These are phyloP conservation scores for Lignosus rhinocerotis DNA, from an alignment of 1,284 basidiomycete species.

Conservation along the genomic window DNA sequence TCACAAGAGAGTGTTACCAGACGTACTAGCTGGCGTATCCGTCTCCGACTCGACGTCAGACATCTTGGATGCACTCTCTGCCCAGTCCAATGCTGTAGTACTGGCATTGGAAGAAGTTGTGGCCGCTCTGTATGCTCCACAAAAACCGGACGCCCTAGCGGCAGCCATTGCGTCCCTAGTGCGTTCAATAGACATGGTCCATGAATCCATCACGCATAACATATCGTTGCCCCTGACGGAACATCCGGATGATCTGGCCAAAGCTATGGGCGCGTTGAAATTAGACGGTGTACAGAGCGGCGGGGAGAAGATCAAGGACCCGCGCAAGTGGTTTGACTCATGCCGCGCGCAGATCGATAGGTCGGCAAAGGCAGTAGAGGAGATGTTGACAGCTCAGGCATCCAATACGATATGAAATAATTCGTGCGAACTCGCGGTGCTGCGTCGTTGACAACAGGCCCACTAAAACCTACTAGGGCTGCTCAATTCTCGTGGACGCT, in stretches of 20 bases:
- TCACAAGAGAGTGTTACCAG: slow-evolving; percentile 58
- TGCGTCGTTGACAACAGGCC: too few species aligned
- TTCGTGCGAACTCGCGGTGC: not conserved
- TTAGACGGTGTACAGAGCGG: slow-evolving; percentile 25
- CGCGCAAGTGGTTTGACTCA: slow-evolving; percentile 54
- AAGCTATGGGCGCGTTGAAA: slow-evolving; percentile 36
- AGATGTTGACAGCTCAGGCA: slow-evolving; percentile 13
- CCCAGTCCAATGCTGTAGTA: slow-evolving; percentile 48
- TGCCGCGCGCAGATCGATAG: slow-evolving; percentile 60
- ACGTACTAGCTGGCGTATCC: slow-evolving; percentile 41
- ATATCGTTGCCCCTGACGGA: slow-evolving; percentile 22
- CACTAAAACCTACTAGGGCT: too few species aligned
- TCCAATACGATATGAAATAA: slow-evolving; percentile 15
- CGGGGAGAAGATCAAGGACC: slow-evolving; percentile 30
- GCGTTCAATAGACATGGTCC: slow-evolving; percentile 38
- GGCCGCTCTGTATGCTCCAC: slow-evolving; percentile 61
- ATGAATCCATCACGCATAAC: slow-evolving; percentile 28
- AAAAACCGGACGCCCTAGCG: slow-evolving; percentile 45
- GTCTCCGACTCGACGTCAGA: slow-evolving; percentile 24
- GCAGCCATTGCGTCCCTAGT: slow-evolving; percentile 41
- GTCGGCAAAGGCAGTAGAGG: slow-evolving; percentile 22
- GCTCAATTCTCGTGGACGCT: too few species aligned
- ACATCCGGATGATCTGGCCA: slow-evolving; percentile 30
- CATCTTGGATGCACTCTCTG: slow-evolving; percentile 51
- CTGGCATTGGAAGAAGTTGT: slow-evolving; percentile 64